phyloP scores from a whole-genome alignment of 495 filamentous ascomycete species.

The Aspergillus affinis region DNA sequence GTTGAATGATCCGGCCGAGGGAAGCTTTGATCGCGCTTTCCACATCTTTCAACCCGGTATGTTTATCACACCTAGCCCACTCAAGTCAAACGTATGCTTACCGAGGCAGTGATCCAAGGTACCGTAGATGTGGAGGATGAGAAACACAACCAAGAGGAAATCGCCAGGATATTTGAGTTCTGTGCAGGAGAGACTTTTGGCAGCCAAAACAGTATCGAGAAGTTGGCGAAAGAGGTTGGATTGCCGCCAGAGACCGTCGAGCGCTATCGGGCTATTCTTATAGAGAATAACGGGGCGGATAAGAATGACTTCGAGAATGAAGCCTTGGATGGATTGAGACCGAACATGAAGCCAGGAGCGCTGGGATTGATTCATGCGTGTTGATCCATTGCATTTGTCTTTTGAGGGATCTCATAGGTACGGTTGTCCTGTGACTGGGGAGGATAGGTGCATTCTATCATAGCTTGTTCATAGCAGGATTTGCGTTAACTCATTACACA shows the following conservation, averaged over 20 bases:
- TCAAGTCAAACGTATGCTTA: neutral
- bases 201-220: neutral
- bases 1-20: neutral
- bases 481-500: no score
- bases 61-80: neutral
- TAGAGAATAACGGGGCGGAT: neutral
- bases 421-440: no score
- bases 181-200: neutral
- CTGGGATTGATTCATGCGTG: neutral
- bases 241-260: neutral
- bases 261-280: neutral
- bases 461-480: no score
- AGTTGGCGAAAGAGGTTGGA: neutral
- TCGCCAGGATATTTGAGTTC: neutral
- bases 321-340: neutral
- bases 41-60: neutral
- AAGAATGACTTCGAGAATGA: neutral
- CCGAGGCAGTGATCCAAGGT: neutral
- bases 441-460: no score
- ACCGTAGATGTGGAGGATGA: neutral
- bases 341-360: neutral
- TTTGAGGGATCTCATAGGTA: no score
- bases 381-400: neutral
- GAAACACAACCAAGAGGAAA: neutral
- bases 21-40: neutral